Percentiles rank a stretch among this genome's conserved stretches.
Evolutionary conservation across 2,329 filamentous ascomycete species (phyloP).

Genomic region (Chalaropsis thielavioides): DNA sequence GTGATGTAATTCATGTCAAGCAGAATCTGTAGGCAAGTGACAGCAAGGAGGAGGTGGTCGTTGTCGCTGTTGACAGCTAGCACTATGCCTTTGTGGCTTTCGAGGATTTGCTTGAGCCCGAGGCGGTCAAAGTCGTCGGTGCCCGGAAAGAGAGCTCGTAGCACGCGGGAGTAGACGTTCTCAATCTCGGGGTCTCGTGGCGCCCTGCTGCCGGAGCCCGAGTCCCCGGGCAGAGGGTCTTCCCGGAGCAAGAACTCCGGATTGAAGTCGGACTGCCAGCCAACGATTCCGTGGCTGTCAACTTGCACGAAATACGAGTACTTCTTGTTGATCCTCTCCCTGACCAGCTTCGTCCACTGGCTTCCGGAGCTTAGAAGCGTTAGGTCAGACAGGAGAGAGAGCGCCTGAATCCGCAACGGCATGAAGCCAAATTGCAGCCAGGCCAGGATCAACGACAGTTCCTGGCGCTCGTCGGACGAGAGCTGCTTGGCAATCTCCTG

Average conservation of each 20-base stretch:
- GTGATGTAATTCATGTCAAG: neutral
- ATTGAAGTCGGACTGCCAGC: neutral
- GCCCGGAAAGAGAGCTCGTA: neutral
- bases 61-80: neutral
- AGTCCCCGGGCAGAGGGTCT: neutral
- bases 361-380: neutral
- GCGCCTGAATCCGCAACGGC: conserved; percentile 3
- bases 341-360: neutral
- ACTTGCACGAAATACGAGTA: conserved; percentile 1
- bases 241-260: neutral
- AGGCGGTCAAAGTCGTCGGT: neutral
- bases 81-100: neutral
- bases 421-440: conserved; percentile 7
- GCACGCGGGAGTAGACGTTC: neutral
- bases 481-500: neutral
- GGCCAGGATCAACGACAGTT: conserved; percentile 5
- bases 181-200: neutral
- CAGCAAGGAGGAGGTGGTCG: neutral
- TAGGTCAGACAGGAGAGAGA: conserved; percentile 1
- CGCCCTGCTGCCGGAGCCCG: neutral
- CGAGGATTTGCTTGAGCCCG: neutral
- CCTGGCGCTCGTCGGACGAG: neutral
- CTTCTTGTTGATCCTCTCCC: conserved; percentile 2
- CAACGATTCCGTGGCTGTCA: neutral
- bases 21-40: neutral